Percentiles rank a stretch among this genome's conserved stretches.
phyloP scores from a whole-genome alignment of 768 basidiomycete genomes.

The Lactifluus echinatus region DNA sequence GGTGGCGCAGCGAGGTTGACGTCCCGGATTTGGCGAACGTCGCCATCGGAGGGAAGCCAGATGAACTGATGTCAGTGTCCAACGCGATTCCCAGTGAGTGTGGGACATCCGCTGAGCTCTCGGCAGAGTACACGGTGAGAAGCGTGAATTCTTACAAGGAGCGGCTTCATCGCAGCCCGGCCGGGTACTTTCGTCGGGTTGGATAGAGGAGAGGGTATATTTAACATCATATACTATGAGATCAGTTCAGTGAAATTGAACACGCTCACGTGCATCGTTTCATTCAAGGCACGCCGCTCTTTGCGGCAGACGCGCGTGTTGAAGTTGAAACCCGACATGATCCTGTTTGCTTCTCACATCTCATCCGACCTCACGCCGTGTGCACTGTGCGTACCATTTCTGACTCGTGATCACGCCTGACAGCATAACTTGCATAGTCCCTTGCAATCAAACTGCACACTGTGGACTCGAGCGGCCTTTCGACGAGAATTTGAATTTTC shows the following conservation, averaged over 20 bases:
- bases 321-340: not conserved
- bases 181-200: conserved; percentile 9
- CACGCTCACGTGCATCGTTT: conserved; percentile 4
- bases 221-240: too few species aligned
- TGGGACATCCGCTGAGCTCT: conserved; percentile 8
- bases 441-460: not conserved
- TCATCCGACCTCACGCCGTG: not conserved
- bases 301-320: not conserved
- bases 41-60: not conserved
- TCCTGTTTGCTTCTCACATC: not conserved
- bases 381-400: not conserved
- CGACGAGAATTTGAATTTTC: not conserved
- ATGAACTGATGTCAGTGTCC: not conserved
- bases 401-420: not conserved
- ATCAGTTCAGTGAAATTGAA: not conserved
- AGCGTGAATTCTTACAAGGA: conserved; percentile 6
- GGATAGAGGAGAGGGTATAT: too few species aligned
- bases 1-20: not conserved
- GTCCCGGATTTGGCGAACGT: not conserved
- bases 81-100: not conserved
- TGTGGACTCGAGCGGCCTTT: not conserved
- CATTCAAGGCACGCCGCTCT: not conserved
- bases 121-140: conserved; percentile 6
- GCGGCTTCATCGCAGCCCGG: conserved; percentile 5
- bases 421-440: not conserved